Evolutionary conservation across 164 flowering plant species (phyloP), one percentile per base, ranked within the genome.

Genomic region (Nymphaea thermarum): DNA sequence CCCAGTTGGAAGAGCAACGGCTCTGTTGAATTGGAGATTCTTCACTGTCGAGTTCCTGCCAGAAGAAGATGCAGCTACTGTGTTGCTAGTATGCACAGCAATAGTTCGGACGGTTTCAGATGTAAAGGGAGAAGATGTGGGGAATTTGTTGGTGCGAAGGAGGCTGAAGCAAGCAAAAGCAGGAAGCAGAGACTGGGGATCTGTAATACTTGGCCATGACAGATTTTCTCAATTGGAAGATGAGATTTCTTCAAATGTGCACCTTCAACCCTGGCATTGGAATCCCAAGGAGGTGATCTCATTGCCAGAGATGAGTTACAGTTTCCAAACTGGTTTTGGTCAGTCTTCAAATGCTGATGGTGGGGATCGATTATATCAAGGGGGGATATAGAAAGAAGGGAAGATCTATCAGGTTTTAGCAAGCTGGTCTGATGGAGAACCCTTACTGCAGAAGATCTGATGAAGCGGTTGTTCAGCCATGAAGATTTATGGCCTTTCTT

Each of bases 161-260:
- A 84, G 99, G 76, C 62, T 86, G 68, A 87, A 77, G 66, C 95
- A 91, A 78, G 77, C 83, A 15, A 82, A 77, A 72, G 55, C 70
- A 3, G 99, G 99, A 6, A 76, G 67, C 2, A 78, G 92, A 74
- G 96, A 94, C 61, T 94, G 96, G 99, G 96, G 99, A 0, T 94
- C 97, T 5, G 92, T 90, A 3, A 62, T 82, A 1, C 77, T 87
- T n/a, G 85, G 87, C 70, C 85, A 90, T 8, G 57, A 51, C 14
- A 15, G 10, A 4, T 71, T 81, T 4, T 76, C 80, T 8, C 25
- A 36, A 4, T 47, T 12, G 25, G 5, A 60, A 45, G 57, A 15
- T 5, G 57, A 51, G 12, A 51, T 72, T 63, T 84, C 85, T 3
- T 75, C 86, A 12, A 17, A 17, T 11, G 64, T 62, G 47, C 75